Conservation (phyloP, 2,329 filamentous ascomycete genomes). For the Aureobasidium sp. region DNA sequence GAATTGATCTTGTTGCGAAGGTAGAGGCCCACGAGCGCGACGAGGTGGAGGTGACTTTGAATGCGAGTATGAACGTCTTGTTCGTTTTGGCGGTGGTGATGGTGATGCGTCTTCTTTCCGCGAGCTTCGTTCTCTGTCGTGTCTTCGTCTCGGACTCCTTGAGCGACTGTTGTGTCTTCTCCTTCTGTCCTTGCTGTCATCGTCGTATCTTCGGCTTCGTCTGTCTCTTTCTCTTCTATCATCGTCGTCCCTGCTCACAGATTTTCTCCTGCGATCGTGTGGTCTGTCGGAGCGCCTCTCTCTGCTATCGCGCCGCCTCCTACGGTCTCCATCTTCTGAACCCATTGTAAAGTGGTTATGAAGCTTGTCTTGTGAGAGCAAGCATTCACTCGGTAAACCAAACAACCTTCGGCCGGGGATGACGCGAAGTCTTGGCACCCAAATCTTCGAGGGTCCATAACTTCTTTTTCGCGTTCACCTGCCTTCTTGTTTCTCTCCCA, state of each 20-base stretch:
- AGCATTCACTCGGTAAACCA: neutral
- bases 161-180: conserved; percentile 6
- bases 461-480: conserved; percentile 24
- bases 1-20: conserved; percentile 40
- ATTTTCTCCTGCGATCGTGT: neutral
- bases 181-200: neutral
- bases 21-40: conserved; percentile 34
- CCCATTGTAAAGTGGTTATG: neutral
- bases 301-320: neutral
- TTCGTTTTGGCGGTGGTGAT: conserved; percentile 7
- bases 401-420: neutral
- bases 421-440: conserved; percentile 3
- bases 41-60: conserved; percentile 35
- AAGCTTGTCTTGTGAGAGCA: neutral
- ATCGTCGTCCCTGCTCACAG: neutral
- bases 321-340: neutral
- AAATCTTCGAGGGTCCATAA: conserved; percentile 13
- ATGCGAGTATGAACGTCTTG: conserved; percentile 17
- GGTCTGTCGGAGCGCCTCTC: neutral
- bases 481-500: conserved; percentile 34
- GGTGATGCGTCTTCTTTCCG: neutral
- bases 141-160: conserved; percentile 2
- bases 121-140: conserved; percentile 6
- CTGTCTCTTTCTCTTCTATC: conserved; percentile 7
- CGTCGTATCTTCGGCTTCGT: neutral